These are phyloP conservation scores for Hevea brasiliensis DNA, from an alignment of 345 rosid species.

Conservation along the genomic window DNA sequence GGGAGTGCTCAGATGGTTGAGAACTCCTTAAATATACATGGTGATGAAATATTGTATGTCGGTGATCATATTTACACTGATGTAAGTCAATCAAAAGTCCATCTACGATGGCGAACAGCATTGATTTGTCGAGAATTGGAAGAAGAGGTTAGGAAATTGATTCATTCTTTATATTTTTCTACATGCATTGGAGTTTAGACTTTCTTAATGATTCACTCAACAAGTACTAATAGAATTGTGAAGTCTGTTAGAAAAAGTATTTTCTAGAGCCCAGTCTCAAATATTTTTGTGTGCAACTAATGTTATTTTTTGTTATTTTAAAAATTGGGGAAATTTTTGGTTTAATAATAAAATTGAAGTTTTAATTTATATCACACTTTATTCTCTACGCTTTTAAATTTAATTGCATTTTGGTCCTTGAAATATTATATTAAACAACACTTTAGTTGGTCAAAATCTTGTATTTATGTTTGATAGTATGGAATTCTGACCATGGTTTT, in stretches of 20 bases:
- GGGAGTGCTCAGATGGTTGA: slow-evolving; percentile 98
- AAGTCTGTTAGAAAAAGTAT: neutral
- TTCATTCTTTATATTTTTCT: neutral
- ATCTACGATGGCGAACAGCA: slow-evolving; percentile 93
- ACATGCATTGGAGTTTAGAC: neutral
- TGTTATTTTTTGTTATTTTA: neutral
- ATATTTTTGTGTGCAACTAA: neutral
- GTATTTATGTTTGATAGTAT: no score
- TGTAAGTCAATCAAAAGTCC: slow-evolving; percentile 91
- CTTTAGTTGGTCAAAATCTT: no score
- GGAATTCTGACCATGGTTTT: slow-evolving; percentile 16
- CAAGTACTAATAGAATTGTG: neutral
- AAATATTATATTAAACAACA: no score
- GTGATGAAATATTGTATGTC: slow-evolving; percentile 93
- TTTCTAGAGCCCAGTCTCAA: neutral
- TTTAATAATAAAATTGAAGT: no score
- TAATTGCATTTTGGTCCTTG: no score
- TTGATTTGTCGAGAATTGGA: slow-evolving; percentile 91
- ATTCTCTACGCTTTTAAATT: no score
- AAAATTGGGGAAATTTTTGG: neutral
- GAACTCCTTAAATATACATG: slow-evolving; percentile 78
- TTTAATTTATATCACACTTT: no score
- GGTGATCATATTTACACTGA: slow-evolving; percentile 98
- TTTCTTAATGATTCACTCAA: neutral
- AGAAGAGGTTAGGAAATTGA: slow-evolving; percentile 63